phyloP scores from a whole-genome alignment of 306 rosid genomes.

The Inga oerstediana region DNA sequence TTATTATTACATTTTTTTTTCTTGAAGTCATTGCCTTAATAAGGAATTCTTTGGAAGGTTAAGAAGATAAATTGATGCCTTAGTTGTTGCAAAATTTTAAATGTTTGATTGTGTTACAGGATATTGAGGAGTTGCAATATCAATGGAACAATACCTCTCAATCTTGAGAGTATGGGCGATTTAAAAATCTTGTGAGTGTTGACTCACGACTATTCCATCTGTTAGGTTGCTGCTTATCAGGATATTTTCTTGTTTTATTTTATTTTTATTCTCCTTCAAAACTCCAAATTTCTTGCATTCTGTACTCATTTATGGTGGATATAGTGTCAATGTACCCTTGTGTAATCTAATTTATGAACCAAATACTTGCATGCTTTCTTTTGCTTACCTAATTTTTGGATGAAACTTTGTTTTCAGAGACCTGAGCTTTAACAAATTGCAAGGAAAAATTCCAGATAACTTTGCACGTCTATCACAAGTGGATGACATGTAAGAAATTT shows the following conservation, averaged over 20 bases:
- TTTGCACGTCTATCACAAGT: neutral
- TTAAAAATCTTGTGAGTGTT: constrained; percentile 48
- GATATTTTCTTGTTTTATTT: neutral
- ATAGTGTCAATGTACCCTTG: neutral
- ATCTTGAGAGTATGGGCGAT: neutral
- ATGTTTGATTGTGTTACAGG: constrained; percentile 40
- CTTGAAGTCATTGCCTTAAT: no score
- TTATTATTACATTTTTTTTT: neutral
- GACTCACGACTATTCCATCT: neutral
- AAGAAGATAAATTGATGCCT: neutral
- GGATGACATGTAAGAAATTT: constrained; percentile 45
- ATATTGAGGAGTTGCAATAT: constrained; percentile 70
- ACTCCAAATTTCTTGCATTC: neutral
- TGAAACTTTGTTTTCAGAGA: constrained; percentile 50
- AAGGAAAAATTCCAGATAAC: constrained; percentile 42
- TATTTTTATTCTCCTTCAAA: neutral
- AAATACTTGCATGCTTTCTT: neutral
- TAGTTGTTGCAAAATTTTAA: neutral
- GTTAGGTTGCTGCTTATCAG: neutral
- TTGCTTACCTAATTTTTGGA: neutral
- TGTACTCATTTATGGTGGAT: neutral
- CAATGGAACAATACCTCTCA: constrained; percentile 43
- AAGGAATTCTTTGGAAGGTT: neutral
- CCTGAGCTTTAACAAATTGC: constrained; percentile 66
- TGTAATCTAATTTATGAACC: neutral